A percentile compares a stretch with the other conserved stretches of the same genome.
These are phyloP conservation scores for Lyophyllum atratum DNA, from an alignment of 768 basidiomycete species.

Conservation along the genomic window DNA sequence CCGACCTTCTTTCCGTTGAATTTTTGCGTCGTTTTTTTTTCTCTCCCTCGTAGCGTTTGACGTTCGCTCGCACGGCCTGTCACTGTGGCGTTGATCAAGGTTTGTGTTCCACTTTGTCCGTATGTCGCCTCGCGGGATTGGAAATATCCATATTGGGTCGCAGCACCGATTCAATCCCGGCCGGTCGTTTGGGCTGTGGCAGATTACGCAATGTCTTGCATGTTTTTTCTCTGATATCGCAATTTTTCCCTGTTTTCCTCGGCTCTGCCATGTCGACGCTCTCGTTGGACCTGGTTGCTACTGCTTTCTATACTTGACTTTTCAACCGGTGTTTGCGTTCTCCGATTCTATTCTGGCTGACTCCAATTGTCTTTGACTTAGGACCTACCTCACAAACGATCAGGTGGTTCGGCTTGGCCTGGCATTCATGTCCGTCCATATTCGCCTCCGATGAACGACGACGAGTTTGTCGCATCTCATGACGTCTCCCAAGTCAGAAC, in stretches of 20 bases:
- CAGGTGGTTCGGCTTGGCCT: background rate
- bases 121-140: background rate
- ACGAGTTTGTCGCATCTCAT: background rate
- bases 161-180: background rate
- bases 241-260: too few species aligned
- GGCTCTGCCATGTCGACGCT: too few species aligned
- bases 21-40: background rate
- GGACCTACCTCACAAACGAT: too few species aligned
- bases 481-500: background rate
- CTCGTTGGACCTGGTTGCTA: too few species aligned
- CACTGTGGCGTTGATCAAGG: conserved; percentile 13
- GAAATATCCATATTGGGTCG: background rate
- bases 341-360: too few species aligned
- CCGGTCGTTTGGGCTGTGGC: too few species aligned
- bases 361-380: too few species aligned
- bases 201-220: background rate
- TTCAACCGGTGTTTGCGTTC: too few species aligned
- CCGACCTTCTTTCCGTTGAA: too few species aligned
- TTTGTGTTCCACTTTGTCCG: background rate
- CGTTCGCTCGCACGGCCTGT: conserved; percentile 8
- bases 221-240: background rate
- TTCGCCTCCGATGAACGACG: background rate
- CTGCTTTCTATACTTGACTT: too few species aligned
- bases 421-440: background rate
- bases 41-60: background rate